These are phyloP conservation scores for Pseudogymnoascus sp. DNA, from an alignment of 2,329 filamentous ascomycete species.

Conservation along the genomic window DNA sequence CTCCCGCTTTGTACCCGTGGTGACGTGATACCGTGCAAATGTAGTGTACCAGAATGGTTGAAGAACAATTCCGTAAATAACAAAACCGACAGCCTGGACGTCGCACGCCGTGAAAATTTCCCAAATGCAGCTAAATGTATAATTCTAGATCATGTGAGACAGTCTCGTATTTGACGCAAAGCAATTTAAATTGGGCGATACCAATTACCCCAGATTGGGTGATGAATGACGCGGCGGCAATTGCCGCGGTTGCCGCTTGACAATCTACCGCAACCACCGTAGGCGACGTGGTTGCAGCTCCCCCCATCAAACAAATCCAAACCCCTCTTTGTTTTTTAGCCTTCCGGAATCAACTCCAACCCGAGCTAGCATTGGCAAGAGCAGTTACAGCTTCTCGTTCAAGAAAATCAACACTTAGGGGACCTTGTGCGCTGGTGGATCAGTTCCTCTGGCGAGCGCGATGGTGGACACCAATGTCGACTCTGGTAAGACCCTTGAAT, in stretches of 20 bases:
- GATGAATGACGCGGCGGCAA: slow-evolving; percentile 7
- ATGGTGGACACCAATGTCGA: slow-evolving; percentile 12
- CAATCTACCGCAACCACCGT: background rate
- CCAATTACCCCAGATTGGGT: slow-evolving; percentile 5
- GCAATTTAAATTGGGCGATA: slow-evolving; percentile 1
- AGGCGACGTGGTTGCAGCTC: slow-evolving; percentile 5
- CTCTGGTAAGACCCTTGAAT: slow-evolving; percentile 10
- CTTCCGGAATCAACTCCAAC: background rate
- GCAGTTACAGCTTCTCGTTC: slow-evolving; percentile 3
- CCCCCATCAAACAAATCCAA: background rate
- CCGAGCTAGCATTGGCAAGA: background rate
- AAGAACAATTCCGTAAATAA: background rate
- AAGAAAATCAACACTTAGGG: background rate
- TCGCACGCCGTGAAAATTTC: background rate
- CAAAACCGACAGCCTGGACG: background rate
- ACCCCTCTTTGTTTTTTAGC: background rate
- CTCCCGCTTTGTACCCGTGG: background rate
- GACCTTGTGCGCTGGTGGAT: background rate
- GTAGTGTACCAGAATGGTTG: background rate
- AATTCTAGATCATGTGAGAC: background rate
- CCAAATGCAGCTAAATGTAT: background rate
- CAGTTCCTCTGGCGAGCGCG: background rate
- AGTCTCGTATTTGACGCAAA: background rate
- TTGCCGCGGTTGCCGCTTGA: slow-evolving; percentile 7
- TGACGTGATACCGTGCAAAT: slow-evolving; percentile 1